Conservation (phyloP, 106 monocot genomes). For the Dioscorea alata region DNA sequence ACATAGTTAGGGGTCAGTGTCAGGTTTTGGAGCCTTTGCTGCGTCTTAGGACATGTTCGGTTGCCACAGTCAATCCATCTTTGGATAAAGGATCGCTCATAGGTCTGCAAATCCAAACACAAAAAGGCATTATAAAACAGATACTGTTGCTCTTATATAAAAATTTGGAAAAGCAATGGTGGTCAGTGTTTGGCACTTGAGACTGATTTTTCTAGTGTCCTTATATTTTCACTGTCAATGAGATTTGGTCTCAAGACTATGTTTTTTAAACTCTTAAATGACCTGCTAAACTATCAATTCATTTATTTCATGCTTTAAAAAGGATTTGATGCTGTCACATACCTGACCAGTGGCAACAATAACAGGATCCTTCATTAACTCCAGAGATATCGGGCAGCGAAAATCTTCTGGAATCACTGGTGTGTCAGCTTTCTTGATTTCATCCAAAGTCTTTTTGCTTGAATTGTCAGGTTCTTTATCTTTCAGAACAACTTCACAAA, state of each 20-base stretch:
- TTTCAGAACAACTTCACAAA: conserved; percentile 8
- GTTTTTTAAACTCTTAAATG: no score
- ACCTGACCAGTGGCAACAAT: conserved; percentile 79
- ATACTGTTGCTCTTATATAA: no score
- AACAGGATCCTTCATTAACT: conserved; percentile 72
- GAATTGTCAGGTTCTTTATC: no score
- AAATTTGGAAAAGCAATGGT: no score
- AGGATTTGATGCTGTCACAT: not conserved
- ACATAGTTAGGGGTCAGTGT: conserved; percentile 69
- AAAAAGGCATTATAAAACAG: not conserved
- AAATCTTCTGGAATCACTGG: conserved; percentile 63
- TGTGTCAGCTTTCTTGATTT: conserved; percentile 11
- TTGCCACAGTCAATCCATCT: conserved; percentile 71
- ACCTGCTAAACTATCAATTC: no score
- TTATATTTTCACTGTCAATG: no score
- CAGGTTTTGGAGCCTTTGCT: conserved; percentile 60
- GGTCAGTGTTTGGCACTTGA: no score
- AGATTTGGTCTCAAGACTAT: no score
- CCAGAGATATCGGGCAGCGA: conserved; percentile 67
- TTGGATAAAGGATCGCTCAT: conserved; percentile 62
- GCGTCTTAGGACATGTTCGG: conserved; percentile 70
- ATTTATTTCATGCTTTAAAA: not conserved
- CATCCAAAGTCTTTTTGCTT: no score
- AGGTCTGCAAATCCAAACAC: conserved; percentile 32
- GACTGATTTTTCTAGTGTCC: no score